Evolutionary conservation across 108 stramenopile species (phyloP), one percentile per base, ranked within the genome.

Genomic region (Skeletonema potamos): DNA sequence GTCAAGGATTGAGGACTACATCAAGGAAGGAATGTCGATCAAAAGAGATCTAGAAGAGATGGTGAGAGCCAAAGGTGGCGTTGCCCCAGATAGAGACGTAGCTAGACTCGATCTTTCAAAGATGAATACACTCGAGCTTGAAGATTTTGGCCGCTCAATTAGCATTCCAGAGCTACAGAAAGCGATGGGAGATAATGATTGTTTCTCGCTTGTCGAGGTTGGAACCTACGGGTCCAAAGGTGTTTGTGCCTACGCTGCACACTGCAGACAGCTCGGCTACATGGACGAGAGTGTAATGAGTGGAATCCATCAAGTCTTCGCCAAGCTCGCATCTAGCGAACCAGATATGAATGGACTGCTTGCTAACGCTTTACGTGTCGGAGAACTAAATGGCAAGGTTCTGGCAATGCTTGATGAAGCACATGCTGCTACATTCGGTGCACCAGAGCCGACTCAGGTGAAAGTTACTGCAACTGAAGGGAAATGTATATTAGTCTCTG

Each of bases 401-500:
- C 63, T 93, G 61, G 87, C 71, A 10, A 62, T 87, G 64, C 69
- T 93, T 37, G 92, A 93, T 59, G 68, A 62, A 18, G 86, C 86
- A 0, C 89, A 90, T 76, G 88, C 88, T 4, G 60, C 58, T 27
- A 27, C 28, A 9, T 84, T 90, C 64, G 92, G 92, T 17, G 73
- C 36, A 32, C 88, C 92, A 7, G 84, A 73, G 51, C 92, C 92
- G 26, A 87, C 90, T 22, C 77, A 69, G 29, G 85, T 87, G 33
- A 72, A 77, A 54, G 85, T 73, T 28, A 86, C 88, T 41, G 87
- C 87, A 7, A 83, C 84, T 0, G 70, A 86, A 66, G 92, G 92
- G 17, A 93, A 93, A 68, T 68, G 68, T 39, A 91, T 93, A 73
- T 71, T 91, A 56, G 74, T 94, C 8, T 91, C 90, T 26, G 92